Conservation (phyloP, 1,284 basidiomycete genomes). For the Ustilago curta region DNA sequence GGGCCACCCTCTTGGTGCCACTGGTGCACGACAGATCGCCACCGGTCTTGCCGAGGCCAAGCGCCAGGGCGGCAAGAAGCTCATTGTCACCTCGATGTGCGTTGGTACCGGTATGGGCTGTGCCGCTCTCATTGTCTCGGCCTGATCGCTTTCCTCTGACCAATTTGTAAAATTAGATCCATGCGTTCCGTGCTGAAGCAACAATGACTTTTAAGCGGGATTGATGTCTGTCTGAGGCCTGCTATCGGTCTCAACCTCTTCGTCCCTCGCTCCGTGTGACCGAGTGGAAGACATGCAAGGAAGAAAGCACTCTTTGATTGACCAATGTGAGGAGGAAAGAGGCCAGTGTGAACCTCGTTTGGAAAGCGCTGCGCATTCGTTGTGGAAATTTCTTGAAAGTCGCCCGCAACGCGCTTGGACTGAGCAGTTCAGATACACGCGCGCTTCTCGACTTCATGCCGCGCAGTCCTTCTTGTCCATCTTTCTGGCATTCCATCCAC, state of each 20-base stretch:
- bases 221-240: not conserved
- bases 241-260: not conserved
- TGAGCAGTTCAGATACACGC: not conserved
- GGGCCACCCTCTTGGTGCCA: slow-evolving; percentile 72
- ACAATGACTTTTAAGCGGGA: not conserved
- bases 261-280: not conserved
- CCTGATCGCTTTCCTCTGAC: slow-evolving; percentile 16
- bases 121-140: slow-evolving; percentile 83
- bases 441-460: not conserved
- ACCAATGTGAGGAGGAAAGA: too few relatives aligned
- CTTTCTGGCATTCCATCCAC: slow-evolving; percentile 5
- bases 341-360: too few relatives aligned
- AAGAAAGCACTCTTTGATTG: too few relatives aligned
- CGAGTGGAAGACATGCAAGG: too few relatives aligned
- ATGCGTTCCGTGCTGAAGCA: not conserved
- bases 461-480: not conserved
- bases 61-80: slow-evolving; percentile 74
- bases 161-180: slow-evolving; percentile 28
- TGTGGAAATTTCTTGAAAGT: too few relatives aligned
- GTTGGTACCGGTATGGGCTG: slow-evolving; percentile 88
- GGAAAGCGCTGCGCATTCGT: too few relatives aligned
- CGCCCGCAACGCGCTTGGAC: not conserved
- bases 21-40: slow-evolving; percentile 84
- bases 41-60: slow-evolving; percentile 84
- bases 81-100: slow-evolving; percentile 82